Evolutionary conservation across 1,284 basidiomycete species (phyloP), one percentile per base, ranked within the genome.

Genomic region (Dichomitus squalens): DNA sequence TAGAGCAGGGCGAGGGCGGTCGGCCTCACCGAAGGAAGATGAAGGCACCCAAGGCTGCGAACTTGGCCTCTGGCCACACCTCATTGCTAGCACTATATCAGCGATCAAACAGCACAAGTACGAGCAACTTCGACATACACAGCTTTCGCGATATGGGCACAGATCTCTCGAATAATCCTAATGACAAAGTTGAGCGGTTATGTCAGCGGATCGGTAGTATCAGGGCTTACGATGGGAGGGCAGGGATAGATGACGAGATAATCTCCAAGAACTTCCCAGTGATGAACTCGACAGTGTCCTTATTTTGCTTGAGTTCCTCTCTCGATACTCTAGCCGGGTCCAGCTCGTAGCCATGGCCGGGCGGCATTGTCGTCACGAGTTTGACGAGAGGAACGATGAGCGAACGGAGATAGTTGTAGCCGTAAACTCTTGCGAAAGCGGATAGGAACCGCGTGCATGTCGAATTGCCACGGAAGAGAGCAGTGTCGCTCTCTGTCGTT

Each of bases 81-180:
- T 84, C 82, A 56, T 77, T 75, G 4, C 86, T 87, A 9, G 29
- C 29, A 7, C 0, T 29, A 48, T 8, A 58, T 56, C 23, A 52
- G 54, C 23, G 29, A 52, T 41, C 16, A 41, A 0, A n/a, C 3
- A 31, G 25, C 9, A 7, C 27, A 57, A 35, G 35, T 52, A 44
- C 29, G 44, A 31, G 39, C 41, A n/a, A 23, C 23, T 43, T 52
- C 47, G 11, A 80, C 91, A 70, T 81, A 94, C 84, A 96, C 92
- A 33, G 84, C 81, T 63, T 85, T 86, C 55, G 87, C 88, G 43
- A 96, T 91, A 70, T 95, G 90, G 33, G 88, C 83, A 66, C 92
- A 95, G 33, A 96, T 83, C 69, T 95, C 94, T 9, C 91, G 88
- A 72, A 95, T 88, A 81, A 95, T 90, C 11, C 92, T 93, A 64